phyloP scores from a whole-genome alignment of 371 early-diverging fungal genomes.

The Capillidium rhysosporum region DNA sequence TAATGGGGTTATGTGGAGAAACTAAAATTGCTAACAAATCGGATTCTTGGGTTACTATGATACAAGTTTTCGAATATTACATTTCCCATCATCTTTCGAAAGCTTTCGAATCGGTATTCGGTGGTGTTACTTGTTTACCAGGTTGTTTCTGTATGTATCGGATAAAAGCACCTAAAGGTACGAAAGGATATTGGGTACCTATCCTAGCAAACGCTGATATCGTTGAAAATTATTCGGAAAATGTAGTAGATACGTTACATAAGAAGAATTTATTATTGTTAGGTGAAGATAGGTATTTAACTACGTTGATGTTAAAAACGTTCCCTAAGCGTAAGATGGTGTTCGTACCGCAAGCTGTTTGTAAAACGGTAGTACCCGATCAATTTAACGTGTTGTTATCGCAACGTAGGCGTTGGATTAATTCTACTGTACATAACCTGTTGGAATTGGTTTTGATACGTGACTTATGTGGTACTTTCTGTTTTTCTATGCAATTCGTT shows the following conservation, averaged over 20 bases:
- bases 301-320: conserved; percentile 93
- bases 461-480: conserved; percentile 96
- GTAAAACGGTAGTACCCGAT: conserved; percentile 94
- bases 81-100: conserved; percentile 85
- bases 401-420: conserved; percentile 98
- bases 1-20: conserved; percentile 70
- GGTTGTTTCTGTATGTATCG: conserved; percentile 96
- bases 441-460: conserved; percentile 86
- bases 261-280: conserved; percentile 93
- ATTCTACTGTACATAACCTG: conserved; percentile 97
- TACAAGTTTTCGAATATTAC: conserved; percentile 94
- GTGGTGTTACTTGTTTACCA: conserved; percentile 90
- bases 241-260: conserved; percentile 94
- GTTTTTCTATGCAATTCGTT: conserved; percentile 98
- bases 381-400: conserved; percentile 83
- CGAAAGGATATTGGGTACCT: conserved; percentile 61
- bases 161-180: conserved; percentile 60
- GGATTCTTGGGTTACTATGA: conserved; percentile 68
- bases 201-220: conserved; percentile 84
- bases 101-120: conserved; percentile 88
- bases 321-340: conserved; percentile 95
- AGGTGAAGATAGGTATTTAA: conserved; percentile 97
- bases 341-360: conserved; percentile 93
- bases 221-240: conserved; percentile 90
- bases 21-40: conserved; percentile 76